Evolutionary conservation across 1,139 yeast genomes (phyloP).

Genomic region (Candida tunisiensis): DNA sequence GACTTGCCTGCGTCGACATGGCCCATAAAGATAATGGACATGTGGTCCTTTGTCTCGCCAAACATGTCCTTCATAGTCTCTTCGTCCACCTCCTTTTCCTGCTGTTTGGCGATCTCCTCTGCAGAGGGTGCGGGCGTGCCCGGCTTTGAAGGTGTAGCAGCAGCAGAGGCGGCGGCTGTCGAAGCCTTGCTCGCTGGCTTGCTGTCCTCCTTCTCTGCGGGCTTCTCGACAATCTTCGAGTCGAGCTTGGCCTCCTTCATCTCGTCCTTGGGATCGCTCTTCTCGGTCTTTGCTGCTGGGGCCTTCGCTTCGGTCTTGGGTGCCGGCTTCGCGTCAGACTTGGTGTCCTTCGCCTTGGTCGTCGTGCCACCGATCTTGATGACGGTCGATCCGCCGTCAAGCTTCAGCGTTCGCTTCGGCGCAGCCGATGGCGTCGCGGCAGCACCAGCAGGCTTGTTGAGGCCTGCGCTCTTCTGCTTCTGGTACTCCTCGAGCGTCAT

Average conservation of each 20-base stretch:
- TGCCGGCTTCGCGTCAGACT: constrained; percentile 4
- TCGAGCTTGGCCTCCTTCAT: constrained; percentile 6
- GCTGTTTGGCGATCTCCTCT: constrained; percentile 47
- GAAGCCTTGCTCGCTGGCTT: constrained; percentile 4
- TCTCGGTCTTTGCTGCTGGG: constrained; percentile 9
- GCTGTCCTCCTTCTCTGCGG: constrained; percentile 4
- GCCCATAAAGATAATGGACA: constrained; percentile 96
- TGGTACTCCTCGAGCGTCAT: constrained; percentile 83
- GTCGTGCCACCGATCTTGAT: constrained; percentile 11
- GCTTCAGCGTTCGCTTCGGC: neutral
- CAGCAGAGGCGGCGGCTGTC: constrained; percentile 9
- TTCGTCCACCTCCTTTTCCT: constrained; percentile 76
- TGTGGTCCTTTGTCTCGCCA: constrained; percentile 73
- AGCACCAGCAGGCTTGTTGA: constrained; percentile 9
- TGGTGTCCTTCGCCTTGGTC: constrained; percentile 4
- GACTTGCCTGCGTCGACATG: constrained; percentile 99
- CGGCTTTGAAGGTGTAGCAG: constrained; percentile 11
- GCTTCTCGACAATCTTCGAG: constrained; percentile 8
- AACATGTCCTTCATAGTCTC: constrained; percentile 83
- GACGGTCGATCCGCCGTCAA: constrained; percentile 1
- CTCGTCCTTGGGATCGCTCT: constrained; percentile 10
- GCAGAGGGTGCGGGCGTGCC: constrained; percentile 18
- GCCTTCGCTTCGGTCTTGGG: constrained; percentile 4
- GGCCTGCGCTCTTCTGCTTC: constrained; percentile 38
- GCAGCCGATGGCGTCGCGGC: neutral